These are phyloP conservation scores for Schizophyllum commune DNA, from an alignment of 1,284 basidiomycete species.

Conservation along the genomic window DNA sequence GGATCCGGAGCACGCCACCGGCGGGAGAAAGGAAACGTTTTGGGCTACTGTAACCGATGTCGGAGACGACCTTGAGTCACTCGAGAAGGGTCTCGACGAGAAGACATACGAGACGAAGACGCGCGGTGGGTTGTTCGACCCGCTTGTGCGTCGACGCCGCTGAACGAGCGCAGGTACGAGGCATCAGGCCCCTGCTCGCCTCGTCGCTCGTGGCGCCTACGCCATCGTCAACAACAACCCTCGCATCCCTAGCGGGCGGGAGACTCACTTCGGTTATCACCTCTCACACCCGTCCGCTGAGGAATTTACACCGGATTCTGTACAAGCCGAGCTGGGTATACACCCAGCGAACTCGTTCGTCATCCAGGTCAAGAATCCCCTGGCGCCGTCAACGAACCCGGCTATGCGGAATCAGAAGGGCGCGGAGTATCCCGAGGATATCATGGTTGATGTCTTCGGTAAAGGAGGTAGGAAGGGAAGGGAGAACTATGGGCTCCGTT, in stretches of 20 bases:
- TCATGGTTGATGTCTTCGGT: constrained; percentile 44
- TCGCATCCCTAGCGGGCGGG: constrained; percentile 33
- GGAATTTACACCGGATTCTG: constrained; percentile 31
- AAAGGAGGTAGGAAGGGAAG: constrained; percentile 29
- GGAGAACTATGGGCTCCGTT: constrained; percentile 40
- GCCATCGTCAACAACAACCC: constrained; percentile 50
- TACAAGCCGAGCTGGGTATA: constrained; percentile 46
- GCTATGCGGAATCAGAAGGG: constrained; percentile 28
- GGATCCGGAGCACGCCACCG: constrained; percentile 31
- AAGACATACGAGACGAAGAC: constrained; percentile 63
- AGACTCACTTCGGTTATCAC: constrained; percentile 51
- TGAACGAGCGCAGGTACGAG: constrained; percentile 21
- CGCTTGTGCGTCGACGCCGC: background rate
- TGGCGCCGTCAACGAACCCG: constrained; percentile 32
- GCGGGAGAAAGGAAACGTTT: constrained; percentile 38
- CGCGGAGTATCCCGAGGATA: constrained; percentile 36
- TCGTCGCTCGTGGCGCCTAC: constrained; percentile 57
- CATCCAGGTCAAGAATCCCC: constrained; percentile 51
- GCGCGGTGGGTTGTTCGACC: constrained; percentile 26
- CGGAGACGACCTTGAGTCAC: constrained; percentile 40
- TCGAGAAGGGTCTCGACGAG: constrained; percentile 45
- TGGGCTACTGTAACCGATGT: constrained; percentile 49
- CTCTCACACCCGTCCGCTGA: constrained; percentile 41
- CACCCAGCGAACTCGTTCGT: constrained; percentile 41
- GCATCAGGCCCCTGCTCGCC: constrained; percentile 45